phyloP scores from a whole-genome alignment of 2,329 filamentous ascomycete species.

The Alternaria sp. region DNA sequence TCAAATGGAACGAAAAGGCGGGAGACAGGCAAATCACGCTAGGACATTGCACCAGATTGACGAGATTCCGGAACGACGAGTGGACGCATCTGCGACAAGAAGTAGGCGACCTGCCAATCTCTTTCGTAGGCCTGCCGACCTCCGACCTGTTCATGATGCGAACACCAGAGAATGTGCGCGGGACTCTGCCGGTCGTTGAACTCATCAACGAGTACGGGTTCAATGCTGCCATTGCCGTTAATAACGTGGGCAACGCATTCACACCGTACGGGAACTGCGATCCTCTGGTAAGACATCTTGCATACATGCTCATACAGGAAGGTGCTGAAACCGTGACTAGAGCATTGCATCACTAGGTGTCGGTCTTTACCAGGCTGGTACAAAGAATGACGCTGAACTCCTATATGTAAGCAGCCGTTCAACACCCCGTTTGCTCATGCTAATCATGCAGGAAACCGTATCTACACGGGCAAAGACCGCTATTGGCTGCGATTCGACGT shows the following conservation, averaged over 20 bases:
- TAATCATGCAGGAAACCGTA: constrained; percentile 53
- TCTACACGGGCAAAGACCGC: constrained; percentile 51
- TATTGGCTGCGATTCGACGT: constrained; percentile 49
- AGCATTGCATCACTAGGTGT: constrained; percentile 57
- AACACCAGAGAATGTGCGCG: constrained; percentile 55
- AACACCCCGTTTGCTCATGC: constrained; percentile 19
- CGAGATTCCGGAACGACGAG: constrained; percentile 58
- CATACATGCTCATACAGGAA: not conserved
- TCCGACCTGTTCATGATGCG: constrained; percentile 77
- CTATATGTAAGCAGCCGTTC: constrained; percentile 58
- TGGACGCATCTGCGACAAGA: constrained; percentile 57
- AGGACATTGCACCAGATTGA: constrained; percentile 73
- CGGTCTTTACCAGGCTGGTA: constrained; percentile 71
- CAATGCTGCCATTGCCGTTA: constrained; percentile 68
- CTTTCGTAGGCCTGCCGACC: constrained; percentile 72
- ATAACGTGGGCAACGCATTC: constrained; percentile 78
- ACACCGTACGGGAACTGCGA: constrained; percentile 73
- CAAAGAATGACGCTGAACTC: constrained; percentile 62
- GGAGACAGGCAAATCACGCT: constrained; percentile 52
- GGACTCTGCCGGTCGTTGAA: constrained; percentile 66
- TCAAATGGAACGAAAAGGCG: constrained; percentile 55
- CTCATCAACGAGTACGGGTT: constrained; percentile 66
- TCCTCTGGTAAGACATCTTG: constrained; percentile 56
- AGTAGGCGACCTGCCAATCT: constrained; percentile 64
- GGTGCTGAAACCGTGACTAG: not conserved